Base-by-base conservation (phyloP, 1,284 basidiomycete genomes). In the Amylostereum areolatum region DNA sequence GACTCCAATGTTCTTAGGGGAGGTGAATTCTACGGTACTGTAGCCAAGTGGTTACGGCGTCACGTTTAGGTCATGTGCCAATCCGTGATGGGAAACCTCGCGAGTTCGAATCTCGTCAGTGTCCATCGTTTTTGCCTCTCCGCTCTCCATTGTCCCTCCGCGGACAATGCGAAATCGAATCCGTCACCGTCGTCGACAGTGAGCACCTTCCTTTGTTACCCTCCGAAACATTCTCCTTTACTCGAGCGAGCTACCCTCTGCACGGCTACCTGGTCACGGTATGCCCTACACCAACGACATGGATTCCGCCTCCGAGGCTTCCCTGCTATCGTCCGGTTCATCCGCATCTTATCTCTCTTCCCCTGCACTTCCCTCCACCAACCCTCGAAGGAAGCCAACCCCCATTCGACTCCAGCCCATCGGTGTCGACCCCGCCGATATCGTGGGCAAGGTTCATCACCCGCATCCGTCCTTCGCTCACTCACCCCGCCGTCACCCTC, bases 41-140 rank as follows among this genome's bases (percentile, higher is more conserved):
- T 76, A 76, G 75, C 74, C 75, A 76, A 76, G 74, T 76, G 74
- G 74, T 76, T 76, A 76, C 73, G 75, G 74, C 75, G 74, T 76
- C 73, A 75, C 73, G 74, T 76, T 76, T 76, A 76, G 74, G 74
- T 66, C 55, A 42, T 43, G 46, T 41, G 50, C 62, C 56, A 66
- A 66, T 66, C 74, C 74, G 75, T 75, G 73, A 76, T 76, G 75
- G 75, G 74, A 73, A 72, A 73, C 75, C 75, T 72, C 74, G 74
- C 75, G 74, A 77, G 74, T 76, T 76, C 74, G 74, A 76, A 77
- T 77, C 74, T 77, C 74, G 75, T 77, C 75, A 77, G 72, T 75
- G 73, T n/a, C 75, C 73, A 75, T 42, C 25, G 48, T 54, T 46
- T 65, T 61, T 59, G 29, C 37, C 57, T 59, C 50, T 50, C 45